Evolutionary conservation across 305 asterid species (phyloP).

Genomic region (Nicotiana rustica): DNA sequence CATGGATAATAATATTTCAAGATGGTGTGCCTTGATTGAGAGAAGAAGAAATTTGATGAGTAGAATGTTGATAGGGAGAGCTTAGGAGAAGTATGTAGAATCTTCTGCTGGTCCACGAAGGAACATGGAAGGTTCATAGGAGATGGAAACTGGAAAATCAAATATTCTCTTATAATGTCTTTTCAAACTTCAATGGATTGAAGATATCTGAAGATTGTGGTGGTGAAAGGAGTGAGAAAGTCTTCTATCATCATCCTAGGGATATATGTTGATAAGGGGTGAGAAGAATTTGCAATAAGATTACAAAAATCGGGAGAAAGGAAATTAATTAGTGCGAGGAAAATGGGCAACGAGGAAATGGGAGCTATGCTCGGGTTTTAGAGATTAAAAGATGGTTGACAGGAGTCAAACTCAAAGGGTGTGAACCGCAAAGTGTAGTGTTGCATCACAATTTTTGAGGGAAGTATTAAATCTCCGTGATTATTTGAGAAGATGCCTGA

Average conservation of each 20-base stretch:
- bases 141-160: too few relatives aligned
- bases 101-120: background rate
- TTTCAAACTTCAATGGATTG: background rate
- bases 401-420: background rate
- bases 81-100: background rate
- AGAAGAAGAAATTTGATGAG: background rate
- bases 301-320: background rate
- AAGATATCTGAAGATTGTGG: background rate
- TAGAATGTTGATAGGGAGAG: background rate
- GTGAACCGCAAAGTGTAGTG: background rate
- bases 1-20: conserved; percentile 12
- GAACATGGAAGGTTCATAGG: background rate
- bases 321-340: background rate
- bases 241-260: background rate
- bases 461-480: background rate
- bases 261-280: background rate
- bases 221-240: background rate
- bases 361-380: background rate
- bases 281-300: background rate
- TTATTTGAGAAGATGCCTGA: conserved; percentile 1
- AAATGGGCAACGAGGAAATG: background rate
- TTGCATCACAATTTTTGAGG: background rate
- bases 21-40: background rate
- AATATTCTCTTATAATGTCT: background rate
- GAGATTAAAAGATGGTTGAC: background rate